A percentile compares a stretch with the other conserved stretches of the same genome.
Conservation (phyloP, 495 filamentous ascomycete species). For the Paragyromitra xinjiangensis region DNA sequence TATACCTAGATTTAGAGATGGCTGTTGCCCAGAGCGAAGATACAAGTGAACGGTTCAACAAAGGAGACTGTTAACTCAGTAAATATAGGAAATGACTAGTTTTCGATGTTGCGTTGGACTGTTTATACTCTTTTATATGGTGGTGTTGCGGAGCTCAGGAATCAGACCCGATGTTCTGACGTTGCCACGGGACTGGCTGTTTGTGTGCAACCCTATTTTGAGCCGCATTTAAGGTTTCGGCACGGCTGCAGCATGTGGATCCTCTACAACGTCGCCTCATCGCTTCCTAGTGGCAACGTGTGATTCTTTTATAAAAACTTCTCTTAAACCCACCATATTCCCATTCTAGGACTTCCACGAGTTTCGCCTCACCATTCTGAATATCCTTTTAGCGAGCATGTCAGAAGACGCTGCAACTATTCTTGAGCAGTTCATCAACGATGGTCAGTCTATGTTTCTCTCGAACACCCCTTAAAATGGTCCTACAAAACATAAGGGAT, state of each 20-base stretch:
- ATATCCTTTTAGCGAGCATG: slow-evolving; percentile 43
- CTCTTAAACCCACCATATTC: neutral
- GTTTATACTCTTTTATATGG: slow-evolving; percentile 1
- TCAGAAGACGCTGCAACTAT: slow-evolving; percentile 84
- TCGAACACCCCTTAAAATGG: slow-evolving; percentile 10
- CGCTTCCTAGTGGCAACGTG: slow-evolving; percentile 13
- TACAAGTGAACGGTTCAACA: neutral
- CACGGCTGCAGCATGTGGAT: slow-evolving; percentile 1
- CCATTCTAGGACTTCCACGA: neutral
- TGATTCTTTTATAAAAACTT: slow-evolving; percentile 2
- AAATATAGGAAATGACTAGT: slow-evolving; percentile 3
- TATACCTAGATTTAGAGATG: slow-evolving; percentile 4
- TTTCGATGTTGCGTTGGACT: slow-evolving; percentile 6
- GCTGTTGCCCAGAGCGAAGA: slow-evolving; percentile 2
- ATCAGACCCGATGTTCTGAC: neutral
- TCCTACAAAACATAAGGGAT: neutral
- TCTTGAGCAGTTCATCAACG: slow-evolving; percentile 90
- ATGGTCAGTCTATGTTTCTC: slow-evolving; percentile 62
- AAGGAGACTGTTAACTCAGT: neutral
- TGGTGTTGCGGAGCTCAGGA: neutral
- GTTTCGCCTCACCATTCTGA: neutral
- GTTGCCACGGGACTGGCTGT: neutral
- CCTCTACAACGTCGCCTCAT: slow-evolving; percentile 45
- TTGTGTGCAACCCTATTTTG: slow-evolving; percentile 22
- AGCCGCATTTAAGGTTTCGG: slow-evolving; percentile 39